Percentiles rank a stretch among this genome's conserved stretches.
Conservation (phyloP, 2,329 filamentous ascomycete genomes). For the Drechslerella stenobrocha region DNA sequence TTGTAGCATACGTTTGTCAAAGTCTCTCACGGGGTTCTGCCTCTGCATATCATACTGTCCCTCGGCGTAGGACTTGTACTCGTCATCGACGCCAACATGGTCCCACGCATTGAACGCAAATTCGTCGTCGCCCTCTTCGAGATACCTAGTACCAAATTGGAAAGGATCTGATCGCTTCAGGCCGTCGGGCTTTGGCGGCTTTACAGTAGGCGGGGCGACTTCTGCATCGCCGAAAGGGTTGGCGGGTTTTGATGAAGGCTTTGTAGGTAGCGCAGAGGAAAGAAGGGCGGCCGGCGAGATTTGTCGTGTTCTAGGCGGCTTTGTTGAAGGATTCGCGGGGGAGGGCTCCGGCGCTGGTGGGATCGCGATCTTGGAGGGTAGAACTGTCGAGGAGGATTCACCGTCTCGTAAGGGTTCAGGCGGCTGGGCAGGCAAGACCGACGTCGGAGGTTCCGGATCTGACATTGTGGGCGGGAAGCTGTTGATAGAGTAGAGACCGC, state of each 20-base stretch:
- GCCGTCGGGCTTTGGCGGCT: slow-evolving; percentile 50
- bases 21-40: slow-evolving; percentile 82
- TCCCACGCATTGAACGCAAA: slow-evolving; percentile 99
- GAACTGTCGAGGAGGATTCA: no score
- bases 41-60: slow-evolving; percentile 83
- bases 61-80: slow-evolving; percentile 83
- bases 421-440: neutral
- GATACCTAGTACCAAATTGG: slow-evolving; percentile 74
- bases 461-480: slow-evolving; percentile 13
- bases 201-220: neutral
- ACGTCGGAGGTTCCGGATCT: slow-evolving; percentile 5
- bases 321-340: slow-evolving; percentile 32
- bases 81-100: slow-evolving; percentile 88
- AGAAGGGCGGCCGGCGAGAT: slow-evolving; percentile 37
- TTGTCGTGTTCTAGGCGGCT: slow-evolving; percentile 31
- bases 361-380: slow-evolving; percentile 10
- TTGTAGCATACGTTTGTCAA: slow-evolving; percentile 73
- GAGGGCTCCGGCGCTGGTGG: slow-evolving; percentile 27
- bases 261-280: slow-evolving; percentile 32
- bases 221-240: neutral
- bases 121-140: slow-evolving; percentile 82
- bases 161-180: slow-evolving; percentile 90
- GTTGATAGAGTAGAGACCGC: neutral
- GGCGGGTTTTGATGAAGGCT: slow-evolving; percentile 28
- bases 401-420: no score